phyloP scores from a whole-genome alignment of 441 rosid genomes.

The Manihot esculenta region DNA sequence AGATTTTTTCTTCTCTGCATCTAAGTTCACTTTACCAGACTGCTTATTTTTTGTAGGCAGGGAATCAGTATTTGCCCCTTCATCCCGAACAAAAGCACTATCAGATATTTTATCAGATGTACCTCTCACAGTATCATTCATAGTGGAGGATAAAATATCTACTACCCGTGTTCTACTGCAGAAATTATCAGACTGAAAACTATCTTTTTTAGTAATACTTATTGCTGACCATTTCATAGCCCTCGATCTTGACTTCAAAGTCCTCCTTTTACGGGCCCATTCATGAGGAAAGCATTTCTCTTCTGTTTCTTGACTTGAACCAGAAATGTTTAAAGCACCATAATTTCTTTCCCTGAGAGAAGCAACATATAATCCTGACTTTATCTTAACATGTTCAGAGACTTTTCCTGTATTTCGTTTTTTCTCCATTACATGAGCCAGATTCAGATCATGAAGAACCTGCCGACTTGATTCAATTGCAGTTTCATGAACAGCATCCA shows the following conservation, averaged over 20 bases:
- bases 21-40: conserved; percentile 15
- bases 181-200: background rate
- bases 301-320: conserved; percentile 20
- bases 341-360: conserved; percentile 8
- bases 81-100: background rate
- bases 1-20: conserved; percentile 12
- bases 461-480: conserved; percentile 18
- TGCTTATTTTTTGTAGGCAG: conserved; percentile 16
- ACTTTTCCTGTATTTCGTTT: background rate
- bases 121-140: background rate
- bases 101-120: background rate
- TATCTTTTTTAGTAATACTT: background rate
- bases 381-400: background rate
- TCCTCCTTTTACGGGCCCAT: conserved; percentile 17
- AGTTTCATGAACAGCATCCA: conserved; percentile 32
- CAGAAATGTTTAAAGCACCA: conserved; percentile 12
- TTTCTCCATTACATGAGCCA: background rate
- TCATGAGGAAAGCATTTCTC: conserved; percentile 14
- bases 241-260: conserved; percentile 24
- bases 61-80: background rate
- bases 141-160: background rate
- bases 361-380: conserved; percentile 19
- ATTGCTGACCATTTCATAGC: conserved; percentile 14
- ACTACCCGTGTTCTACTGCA: background rate
- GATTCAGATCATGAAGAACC: background rate